A percentile compares a stretch with the other conserved stretches of the same genome.
Conservation (phyloP, 306 rosid species). For the Psophocarpus tetragonolobus region DNA sequence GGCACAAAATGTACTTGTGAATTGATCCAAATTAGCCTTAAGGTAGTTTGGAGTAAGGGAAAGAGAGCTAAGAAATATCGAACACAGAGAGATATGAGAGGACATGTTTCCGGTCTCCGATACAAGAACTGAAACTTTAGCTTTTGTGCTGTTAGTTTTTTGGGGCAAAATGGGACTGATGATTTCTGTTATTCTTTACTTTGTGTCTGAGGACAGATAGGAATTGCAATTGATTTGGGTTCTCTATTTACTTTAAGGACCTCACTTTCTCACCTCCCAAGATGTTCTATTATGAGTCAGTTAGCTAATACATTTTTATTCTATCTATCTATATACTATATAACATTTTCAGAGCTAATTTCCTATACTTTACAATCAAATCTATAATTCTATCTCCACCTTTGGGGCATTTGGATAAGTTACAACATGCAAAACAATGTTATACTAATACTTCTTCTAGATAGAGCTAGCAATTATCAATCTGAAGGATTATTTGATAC, state of each 20-base stretch:
- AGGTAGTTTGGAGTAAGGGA: neutral
- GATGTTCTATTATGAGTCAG: constrained; percentile 65
- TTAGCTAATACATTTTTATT: constrained; percentile 32
- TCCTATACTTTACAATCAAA: neutral
- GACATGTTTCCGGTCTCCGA: constrained; percentile 88
- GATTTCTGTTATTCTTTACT: constrained; percentile 69
- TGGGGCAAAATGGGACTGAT: constrained; percentile 62
- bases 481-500: neutral
- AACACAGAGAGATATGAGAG: constrained; percentile 29
- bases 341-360: constrained; percentile 15
- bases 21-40: neutral
- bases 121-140: constrained; percentile 92
- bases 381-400: neutral
- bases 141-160: constrained; percentile 66
- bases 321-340: neutral
- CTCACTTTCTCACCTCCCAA: constrained; percentile 85
- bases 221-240: constrained; percentile 64
- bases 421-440: neutral
- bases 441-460: neutral
- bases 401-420: neutral
- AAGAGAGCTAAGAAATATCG: constrained; percentile 11
- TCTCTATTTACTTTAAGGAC: constrained; percentile 54
- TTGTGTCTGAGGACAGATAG: constrained; percentile 57
- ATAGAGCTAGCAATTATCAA: neutral
- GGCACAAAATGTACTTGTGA: constrained; percentile 14